A percentile compares a stretch with the other conserved stretches of the same genome.
Evolutionary conservation across 371 early-diverging fungal genomes (phyloP).

Genomic region (Lichtheimia corymbifera): DNA sequence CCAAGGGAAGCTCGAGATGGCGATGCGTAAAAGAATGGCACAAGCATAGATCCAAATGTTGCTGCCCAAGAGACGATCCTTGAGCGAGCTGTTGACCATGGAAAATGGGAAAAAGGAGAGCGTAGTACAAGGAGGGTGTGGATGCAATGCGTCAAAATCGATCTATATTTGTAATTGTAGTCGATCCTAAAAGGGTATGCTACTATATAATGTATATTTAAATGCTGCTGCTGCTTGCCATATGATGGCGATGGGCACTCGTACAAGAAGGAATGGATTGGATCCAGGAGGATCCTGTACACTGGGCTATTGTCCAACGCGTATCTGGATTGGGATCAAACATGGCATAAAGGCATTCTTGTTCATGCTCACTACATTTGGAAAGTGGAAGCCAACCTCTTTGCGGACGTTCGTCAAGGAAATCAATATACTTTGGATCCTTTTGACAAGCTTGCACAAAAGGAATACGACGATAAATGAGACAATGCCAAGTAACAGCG

Average conservation of each 20-base stretch:
- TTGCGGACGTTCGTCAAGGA: constrained; percentile 30
- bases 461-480: constrained; percentile 36
- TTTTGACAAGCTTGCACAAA: constrained; percentile 53
- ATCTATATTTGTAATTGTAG: too few species aligned
- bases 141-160: too few species aligned
- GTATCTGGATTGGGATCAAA: constrained; percentile 45
- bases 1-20: constrained; percentile 49
- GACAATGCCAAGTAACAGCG: constrained; percentile 35
- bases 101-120: background rate
- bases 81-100: constrained; percentile 1
- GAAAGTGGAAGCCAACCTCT: constrained; percentile 59
- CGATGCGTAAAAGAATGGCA: constrained; percentile 46
- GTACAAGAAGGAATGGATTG: constrained; percentile 21
- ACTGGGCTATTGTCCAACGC: constrained; percentile 48
- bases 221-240: background rate
- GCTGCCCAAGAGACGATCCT: constrained; percentile 5
- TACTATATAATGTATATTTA: background rate
- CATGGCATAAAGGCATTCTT: constrained; percentile 44
- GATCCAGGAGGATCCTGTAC: constrained; percentile 48
- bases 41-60: constrained; percentile 14
- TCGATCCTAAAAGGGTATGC: background rate
- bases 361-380: constrained; percentile 29
- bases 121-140: too few species aligned
- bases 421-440: constrained; percentile 69
- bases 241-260: constrained; percentile 19